phyloP scores from a whole-genome alignment of 78 protist genomes.

The Parvularia atlantis region DNA sequence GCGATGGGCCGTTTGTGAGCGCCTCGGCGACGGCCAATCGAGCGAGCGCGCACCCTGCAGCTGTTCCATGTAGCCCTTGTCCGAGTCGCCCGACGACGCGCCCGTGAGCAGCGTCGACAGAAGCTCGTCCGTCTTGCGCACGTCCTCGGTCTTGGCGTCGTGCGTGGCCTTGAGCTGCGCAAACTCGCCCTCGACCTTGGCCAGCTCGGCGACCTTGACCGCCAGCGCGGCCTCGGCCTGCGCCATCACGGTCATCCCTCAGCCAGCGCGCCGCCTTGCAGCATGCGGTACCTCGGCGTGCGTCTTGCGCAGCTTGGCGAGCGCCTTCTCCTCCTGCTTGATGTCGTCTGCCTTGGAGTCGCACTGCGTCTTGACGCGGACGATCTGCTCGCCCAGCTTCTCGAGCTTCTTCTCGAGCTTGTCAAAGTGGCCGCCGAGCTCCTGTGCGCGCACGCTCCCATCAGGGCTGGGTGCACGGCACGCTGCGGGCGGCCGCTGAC shows the following conservation, averaged over 20 bases:
- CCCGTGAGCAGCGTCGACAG: neutral
- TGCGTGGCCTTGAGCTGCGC: neutral
- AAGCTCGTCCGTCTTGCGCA: neutral
- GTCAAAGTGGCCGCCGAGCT: neutral
- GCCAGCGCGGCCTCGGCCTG: neutral
- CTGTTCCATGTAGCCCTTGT: conserved; percentile 13
- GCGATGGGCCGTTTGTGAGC: neutral
- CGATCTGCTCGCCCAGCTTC: conserved; percentile 39
- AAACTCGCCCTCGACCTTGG: neutral
- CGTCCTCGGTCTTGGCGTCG: neutral
- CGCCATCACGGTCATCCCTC: too few species aligned
- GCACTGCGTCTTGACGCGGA: conserved; percentile 17
- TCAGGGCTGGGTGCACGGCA: too few species aligned
- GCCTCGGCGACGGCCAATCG: neutral
- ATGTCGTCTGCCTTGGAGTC: conserved; percentile 19
- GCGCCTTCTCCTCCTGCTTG: conserved; percentile 25
- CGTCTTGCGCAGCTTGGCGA: too few species aligned
- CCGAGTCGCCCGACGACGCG: conserved; percentile 3
- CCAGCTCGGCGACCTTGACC: neutral
- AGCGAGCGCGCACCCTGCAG: conserved; percentile 4
- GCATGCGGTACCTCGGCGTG: too few species aligned
- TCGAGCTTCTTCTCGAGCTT: conserved; percentile 13
- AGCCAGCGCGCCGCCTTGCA: too few species aligned
- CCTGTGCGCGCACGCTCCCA: too few species aligned
- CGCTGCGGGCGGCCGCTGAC: too few species aligned